Conservation (phyloP, 495 filamentous ascomycete species). For the Viridothelium virens region DNA sequence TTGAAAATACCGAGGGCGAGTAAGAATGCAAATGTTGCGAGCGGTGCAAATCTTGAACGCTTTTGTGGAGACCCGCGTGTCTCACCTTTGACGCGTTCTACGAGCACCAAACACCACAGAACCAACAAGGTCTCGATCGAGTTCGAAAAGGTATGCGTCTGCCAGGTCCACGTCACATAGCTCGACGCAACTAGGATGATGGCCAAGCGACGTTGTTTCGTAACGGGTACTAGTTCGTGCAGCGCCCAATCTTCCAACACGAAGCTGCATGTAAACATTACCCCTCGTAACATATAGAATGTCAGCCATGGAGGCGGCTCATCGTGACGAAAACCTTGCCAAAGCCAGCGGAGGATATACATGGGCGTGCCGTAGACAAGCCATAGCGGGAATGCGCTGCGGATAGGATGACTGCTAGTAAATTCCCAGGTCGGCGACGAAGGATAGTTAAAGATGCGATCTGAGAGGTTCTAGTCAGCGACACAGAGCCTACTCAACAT, state of each 20-base stretch:
- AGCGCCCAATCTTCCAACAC: constrained; percentile 96
- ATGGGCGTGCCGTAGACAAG: constrained; percentile 86
- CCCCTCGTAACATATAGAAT: constrained; percentile 75
- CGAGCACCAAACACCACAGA: constrained; percentile 82
- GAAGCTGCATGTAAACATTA: constrained; percentile 92
- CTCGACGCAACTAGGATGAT: constrained; percentile 81
- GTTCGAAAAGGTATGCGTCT: constrained; percentile 98
- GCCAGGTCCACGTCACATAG: constrained; percentile 98
- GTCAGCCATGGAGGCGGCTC: constrained; percentile 58
- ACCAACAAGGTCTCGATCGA: constrained; percentile 89
- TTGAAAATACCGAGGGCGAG: constrained; percentile 85
- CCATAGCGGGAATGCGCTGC: constrained; percentile 95
- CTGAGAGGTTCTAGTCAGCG: constrained; percentile 38
- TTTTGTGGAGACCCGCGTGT: constrained; percentile 42
- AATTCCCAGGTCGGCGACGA: constrained; percentile 91
- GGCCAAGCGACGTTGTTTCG: constrained; percentile 61
- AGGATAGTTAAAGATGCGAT: constrained; percentile 81
- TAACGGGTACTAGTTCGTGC: constrained; percentile 74
- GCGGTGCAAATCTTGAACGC: constrained; percentile 65
- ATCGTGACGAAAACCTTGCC: constrained; percentile 50
- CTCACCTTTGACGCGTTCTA: constrained; percentile 69
- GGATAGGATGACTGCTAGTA: constrained; percentile 72
- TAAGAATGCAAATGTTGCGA: constrained; percentile 67
- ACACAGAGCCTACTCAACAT: constrained; percentile 17
- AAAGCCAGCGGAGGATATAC: constrained; percentile 82